Evolutionary conservation across 352 stramenopile species (phyloP).

Genomic region (Globisporangium heterothallicum): DNA sequence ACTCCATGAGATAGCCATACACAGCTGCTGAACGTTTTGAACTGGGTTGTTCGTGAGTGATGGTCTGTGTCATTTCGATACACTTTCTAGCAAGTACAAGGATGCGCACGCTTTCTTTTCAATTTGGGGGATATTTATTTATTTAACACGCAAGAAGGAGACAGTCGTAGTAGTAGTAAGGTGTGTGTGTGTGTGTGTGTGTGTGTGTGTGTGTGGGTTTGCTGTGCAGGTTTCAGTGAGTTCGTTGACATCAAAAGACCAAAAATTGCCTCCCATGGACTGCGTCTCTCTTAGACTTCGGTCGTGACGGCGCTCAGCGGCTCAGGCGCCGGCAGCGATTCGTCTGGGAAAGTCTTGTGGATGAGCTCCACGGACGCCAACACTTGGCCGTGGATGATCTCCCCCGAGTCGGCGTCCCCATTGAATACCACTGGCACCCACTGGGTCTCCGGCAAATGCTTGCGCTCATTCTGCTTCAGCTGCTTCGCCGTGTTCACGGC

Average conservation of each 20-base stretch:
- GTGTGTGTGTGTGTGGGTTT: not conserved
- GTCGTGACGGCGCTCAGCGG: conserved; percentile 8
- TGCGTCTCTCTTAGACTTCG: conserved; percentile 6
- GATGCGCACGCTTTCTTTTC: too few relatives aligned
- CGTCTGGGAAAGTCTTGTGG: conserved; percentile 51
- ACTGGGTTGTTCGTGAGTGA: too few relatives aligned
- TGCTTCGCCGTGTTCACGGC: conserved; percentile 39
- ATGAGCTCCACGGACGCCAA: conserved; percentile 56
- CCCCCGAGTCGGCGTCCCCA: conserved; percentile 27
- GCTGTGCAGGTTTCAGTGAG: too few relatives aligned
- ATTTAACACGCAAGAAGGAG: not conserved
- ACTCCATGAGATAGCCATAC: too few relatives aligned
- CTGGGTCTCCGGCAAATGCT: conserved; percentile 28
- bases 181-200: conserved; percentile 1
- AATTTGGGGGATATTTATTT: too few relatives aligned
- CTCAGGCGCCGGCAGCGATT: conserved; percentile 42
- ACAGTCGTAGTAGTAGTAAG: not conserved
- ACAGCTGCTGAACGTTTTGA: too few relatives aligned
- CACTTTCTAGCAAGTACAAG: too few relatives aligned
- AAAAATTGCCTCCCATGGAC: too few relatives aligned
- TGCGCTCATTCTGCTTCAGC: conserved; percentile 46
- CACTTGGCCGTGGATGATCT: conserved; percentile 43
- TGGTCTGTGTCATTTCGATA: too few relatives aligned
- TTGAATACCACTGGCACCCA: conserved; percentile 53
- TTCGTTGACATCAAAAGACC: too few relatives aligned